Percentiles rank a stretch among this genome's conserved stretches.
These are phyloP conservation scores for Monoraphidium neglectum DNA, from an alignment of 139 green algal genomes.

Conservation along the genomic window DNA sequence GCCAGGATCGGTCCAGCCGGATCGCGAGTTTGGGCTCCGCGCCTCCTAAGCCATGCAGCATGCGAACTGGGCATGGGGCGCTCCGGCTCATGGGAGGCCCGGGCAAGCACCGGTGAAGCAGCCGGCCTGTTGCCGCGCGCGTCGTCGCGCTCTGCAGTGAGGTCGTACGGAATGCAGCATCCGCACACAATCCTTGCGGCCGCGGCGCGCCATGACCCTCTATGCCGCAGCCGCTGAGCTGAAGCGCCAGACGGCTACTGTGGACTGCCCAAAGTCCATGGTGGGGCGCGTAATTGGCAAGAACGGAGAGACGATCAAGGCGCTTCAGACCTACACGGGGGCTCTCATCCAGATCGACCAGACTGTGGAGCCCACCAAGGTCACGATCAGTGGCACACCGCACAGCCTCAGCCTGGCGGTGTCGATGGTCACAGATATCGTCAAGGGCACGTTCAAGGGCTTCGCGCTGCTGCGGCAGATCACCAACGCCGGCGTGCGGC, in stretches of 20 bases:
- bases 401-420: constrained; percentile 49
- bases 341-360: constrained; percentile 73
- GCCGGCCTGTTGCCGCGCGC: no score
- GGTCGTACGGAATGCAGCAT: no score
- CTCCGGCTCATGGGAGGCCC: no score
- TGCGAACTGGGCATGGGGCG: no score
- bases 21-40: no score
- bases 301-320: constrained; percentile 91
- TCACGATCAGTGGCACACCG: constrained; percentile 59
- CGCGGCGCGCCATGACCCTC: no score
- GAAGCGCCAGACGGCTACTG: constrained; percentile 34
- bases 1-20: no score
- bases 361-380: constrained; percentile 41
- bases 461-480: constrained; percentile 67
- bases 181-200: no score
- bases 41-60: no score
- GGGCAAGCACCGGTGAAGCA: no score
- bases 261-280: constrained; percentile 85
- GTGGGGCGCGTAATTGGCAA: constrained; percentile 92
- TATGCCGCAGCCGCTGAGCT: not conserved
- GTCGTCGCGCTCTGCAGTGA: no score
- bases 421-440: constrained; percentile 60
- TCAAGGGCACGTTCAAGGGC: constrained; percentile 69
- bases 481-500: constrained; percentile 19
- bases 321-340: constrained; percentile 83